Conservation (phyloP, 2,329 filamentous ascomycete genomes). For the Pseudogymnoascus sp. region DNA sequence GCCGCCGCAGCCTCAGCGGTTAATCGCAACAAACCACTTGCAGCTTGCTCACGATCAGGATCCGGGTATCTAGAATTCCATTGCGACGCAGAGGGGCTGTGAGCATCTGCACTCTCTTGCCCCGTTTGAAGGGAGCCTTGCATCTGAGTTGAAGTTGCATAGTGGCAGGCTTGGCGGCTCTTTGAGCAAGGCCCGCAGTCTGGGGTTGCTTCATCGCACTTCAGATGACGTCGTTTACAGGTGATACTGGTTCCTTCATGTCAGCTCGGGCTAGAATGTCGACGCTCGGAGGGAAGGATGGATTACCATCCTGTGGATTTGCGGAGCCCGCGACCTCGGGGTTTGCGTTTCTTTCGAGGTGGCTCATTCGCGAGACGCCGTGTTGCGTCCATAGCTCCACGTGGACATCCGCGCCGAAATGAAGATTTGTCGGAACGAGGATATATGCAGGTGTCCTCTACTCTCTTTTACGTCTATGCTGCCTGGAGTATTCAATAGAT, state of each 20-base stretch:
- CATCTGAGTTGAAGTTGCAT: slow-evolving; percentile 18
- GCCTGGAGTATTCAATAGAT: background rate
- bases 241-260: slow-evolving; percentile 27
- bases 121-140: background rate
- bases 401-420: background rate
- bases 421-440: background rate
- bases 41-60: slow-evolving; percentile 9
- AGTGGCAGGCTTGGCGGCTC: slow-evolving; percentile 34
- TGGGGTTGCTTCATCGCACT: slow-evolving; percentile 39
- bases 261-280: background rate
- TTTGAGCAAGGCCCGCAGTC: slow-evolving; percentile 37
- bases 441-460: background rate
- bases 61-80: slow-evolving; percentile 3
- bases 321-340: slow-evolving; percentile 33
- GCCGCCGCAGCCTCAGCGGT: background rate
- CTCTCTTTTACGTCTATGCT: background rate
- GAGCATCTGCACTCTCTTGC: background rate
- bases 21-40: slow-evolving; percentile 7
- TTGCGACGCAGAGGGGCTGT: background rate
- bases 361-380: background rate
- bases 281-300: background rate
- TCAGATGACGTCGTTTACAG: slow-evolving; percentile 37
- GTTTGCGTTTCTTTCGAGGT: slow-evolving; percentile 23
- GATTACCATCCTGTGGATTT: slow-evolving; percentile 34
- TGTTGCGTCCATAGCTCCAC: background rate